Base-by-base conservation (phyloP, 352 stramenopile species). In the Globisporangium paroecandrum region DNA sequence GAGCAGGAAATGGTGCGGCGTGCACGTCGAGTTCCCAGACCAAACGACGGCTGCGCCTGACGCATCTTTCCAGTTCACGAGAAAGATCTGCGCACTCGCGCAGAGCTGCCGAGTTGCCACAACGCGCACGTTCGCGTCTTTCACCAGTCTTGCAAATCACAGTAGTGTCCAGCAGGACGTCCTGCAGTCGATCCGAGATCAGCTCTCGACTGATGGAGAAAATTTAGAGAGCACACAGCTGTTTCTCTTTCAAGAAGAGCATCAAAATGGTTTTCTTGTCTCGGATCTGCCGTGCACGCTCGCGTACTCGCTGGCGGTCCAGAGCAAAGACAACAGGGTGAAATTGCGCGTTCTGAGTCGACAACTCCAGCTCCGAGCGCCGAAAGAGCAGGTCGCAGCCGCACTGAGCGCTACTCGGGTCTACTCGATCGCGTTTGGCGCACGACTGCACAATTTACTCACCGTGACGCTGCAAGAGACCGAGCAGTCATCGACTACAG, bases 81-180 rank as follows among this genome's bases (percentile, higher is more conserved):
- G 66, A 27, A 43, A 20, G 4, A 32, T 58, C 24, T 67, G 66
- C 24, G 60, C 34, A 6, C 32, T 71, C 0, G 51, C 29, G 8
- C 58, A 62, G 5, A 55, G 46, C 9, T 71, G 66, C n/a, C 22
- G 18, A 4, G 5, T 46, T 3, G 22, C 38, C 13, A 60, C 9
- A 12, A 55, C 59, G 18, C 43, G 3, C 38, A 32, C 46, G 5
- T 29, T 61, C 10, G 29, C 29, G 0, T n/a, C 57, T 4, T 25
- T 58, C 20, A 9, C 22, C 4, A 64, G 22, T 18, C 34, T 59
- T 25, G 61, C 8, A 6, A 27, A 25, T 18, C 32, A 71, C 34
- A 72, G 69, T 51, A 72, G 66, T 51, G 18, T 22, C 9, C 58
- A 73, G 58, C 62, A 59, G 22, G 38, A 59, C 25, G 54, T 74